phyloP scores from a whole-genome alignment of 768 basidiomycete species.

The Holtermanniella nyarrowii region DNA sequence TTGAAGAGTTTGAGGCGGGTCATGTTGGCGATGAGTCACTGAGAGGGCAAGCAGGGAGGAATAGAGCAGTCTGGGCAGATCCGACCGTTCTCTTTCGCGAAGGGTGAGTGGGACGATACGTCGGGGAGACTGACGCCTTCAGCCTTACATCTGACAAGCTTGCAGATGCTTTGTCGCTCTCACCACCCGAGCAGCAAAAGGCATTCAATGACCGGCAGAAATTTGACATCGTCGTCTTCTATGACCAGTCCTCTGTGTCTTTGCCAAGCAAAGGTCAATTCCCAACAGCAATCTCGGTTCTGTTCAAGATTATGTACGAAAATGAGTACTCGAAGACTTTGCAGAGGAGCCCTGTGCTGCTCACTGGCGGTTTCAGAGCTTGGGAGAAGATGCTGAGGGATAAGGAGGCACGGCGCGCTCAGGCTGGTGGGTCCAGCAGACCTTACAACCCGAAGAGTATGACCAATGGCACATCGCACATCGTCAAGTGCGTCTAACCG shows the following conservation, averaged over 20 bases:
- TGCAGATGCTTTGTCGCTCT: constrained; percentile 62
- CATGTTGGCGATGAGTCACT: constrained; percentile 58
- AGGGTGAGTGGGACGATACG: constrained; percentile 47
- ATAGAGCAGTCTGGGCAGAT: constrained; percentile 63
- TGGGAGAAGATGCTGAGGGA: constrained; percentile 56
- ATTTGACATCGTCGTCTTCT: constrained; percentile 78
- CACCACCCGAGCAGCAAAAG: constrained; percentile 57
- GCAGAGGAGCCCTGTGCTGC: constrained; percentile 61
- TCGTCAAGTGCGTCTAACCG: neutral
- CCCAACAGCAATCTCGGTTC: constrained; percentile 49
- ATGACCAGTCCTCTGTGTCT: constrained; percentile 52
- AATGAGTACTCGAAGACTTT: constrained; percentile 57
- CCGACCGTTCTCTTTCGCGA: constrained; percentile 61
- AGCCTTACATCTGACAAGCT: constrained; percentile 60
- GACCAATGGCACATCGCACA: neutral
- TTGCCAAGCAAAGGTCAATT: constrained; percentile 47
- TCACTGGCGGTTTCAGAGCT: constrained; percentile 72
- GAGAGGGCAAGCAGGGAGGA: constrained; percentile 18
- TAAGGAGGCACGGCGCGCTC: constrained; percentile 25
- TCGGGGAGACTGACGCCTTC: constrained; percentile 3
- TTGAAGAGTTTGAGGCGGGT: constrained; percentile 64
- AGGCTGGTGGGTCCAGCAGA: neutral
- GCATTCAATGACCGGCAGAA: constrained; percentile 77
- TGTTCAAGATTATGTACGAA: constrained; percentile 63
- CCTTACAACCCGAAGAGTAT: neutral